Evolutionary conservation across 371 early-diverging fungal genomes (phyloP).

Genomic region (Mortierella sp.): DNA sequence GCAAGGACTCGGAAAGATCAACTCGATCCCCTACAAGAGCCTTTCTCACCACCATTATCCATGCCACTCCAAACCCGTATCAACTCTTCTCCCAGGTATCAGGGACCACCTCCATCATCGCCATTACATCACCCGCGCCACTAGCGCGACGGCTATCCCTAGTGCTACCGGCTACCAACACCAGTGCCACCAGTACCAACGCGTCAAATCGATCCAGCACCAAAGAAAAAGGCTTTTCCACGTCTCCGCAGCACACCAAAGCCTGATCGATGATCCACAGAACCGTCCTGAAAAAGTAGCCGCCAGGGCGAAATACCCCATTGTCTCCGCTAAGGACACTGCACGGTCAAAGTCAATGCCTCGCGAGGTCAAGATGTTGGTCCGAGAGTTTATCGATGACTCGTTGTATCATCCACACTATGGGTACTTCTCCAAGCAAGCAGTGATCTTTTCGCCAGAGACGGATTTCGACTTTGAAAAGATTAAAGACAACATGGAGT

Average conservation of each 20-base stretch:
- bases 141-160: no score
- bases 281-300: constrained; percentile 38
- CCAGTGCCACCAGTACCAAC: no score
- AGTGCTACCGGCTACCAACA: no score
- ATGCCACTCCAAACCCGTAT: no score
- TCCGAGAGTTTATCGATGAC: constrained; percentile 93
- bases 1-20: no score
- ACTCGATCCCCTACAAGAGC: no score
- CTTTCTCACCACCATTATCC: no score
- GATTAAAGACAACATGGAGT: constrained; percentile 84
- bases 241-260: constrained; percentile 28
- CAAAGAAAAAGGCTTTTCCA: no score
- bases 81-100: no score
- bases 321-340: constrained; percentile 46
- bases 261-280: constrained; percentile 41
- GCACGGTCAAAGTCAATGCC: constrained; percentile 56
- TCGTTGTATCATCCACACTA: constrained; percentile 95
- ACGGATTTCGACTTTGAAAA: constrained; percentile 74
- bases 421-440: constrained; percentile 97
- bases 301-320: constrained; percentile 37
- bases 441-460: constrained; percentile 85
- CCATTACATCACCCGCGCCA: no score
- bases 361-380: constrained; percentile 73
- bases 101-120: no score
- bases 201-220: no score